phyloP scores from a whole-genome alignment of 2,329 filamentous ascomycete genomes.

The Trichoderma aggressivum region DNA sequence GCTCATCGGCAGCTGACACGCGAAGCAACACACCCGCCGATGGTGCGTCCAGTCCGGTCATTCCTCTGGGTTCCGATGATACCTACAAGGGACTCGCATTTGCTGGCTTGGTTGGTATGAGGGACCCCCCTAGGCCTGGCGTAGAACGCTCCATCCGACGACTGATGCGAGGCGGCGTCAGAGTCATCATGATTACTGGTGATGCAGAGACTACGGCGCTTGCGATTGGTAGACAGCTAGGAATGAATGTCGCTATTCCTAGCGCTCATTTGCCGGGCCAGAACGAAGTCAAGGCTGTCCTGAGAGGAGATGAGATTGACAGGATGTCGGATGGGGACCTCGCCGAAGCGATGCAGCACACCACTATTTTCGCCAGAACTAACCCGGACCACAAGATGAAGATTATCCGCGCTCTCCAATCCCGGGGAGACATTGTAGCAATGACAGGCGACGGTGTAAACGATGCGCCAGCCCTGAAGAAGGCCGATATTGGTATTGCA shows the following conservation, averaged over 20 bases:
- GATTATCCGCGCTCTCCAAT: constrained; percentile 87
- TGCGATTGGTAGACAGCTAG: constrained; percentile 91
- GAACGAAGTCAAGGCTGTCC: constrained; percentile 64
- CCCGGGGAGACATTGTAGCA: constrained; percentile 91
- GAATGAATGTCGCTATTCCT: constrained; percentile 71
- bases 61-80: constrained; percentile 57
- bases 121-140: constrained; percentile 86
- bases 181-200: constrained; percentile 98
- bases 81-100: constrained; percentile 82
- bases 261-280: constrained; percentile 52
- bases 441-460: constrained; percentile 99
- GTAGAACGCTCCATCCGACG: constrained; percentile 86
- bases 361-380: constrained; percentile 92
- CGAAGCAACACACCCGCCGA: constrained; percentile 53
- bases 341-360: constrained; percentile 77
- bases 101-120: constrained; percentile 93
- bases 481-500: constrained; percentile 94
- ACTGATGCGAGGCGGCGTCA: constrained; percentile 90
- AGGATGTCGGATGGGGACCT: constrained; percentile 83
- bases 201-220: constrained; percentile 93
- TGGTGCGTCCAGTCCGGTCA: constrained; percentile 36
- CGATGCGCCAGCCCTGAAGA: constrained; percentile 93
- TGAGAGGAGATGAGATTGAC: constrained; percentile 90
- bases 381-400: constrained; percentile 98
- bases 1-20: constrained; percentile 36